Evolutionary conservation across 768 basidiomycete species (phyloP), one percentile per base, ranked within the genome.

Genomic region (Boletus huronensis): DNA sequence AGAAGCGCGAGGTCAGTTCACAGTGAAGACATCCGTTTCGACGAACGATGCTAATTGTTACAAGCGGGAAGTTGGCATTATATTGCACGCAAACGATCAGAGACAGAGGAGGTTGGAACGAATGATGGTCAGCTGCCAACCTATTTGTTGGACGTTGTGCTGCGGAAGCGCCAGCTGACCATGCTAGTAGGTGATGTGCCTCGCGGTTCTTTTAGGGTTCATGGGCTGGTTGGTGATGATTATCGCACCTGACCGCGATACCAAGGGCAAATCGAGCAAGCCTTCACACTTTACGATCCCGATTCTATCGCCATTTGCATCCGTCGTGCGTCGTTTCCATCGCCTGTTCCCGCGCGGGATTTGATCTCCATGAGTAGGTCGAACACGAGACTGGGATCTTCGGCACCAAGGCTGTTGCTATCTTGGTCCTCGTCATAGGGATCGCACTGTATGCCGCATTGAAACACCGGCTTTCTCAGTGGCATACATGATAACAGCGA

Each of bases 281-380:
- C 54, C 84, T 1, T 74, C 79, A 1, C 88, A 89, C 64, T 88
- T 88, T 65, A 90, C 88, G 0, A 85, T 90, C 23, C 87, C 88
- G 5, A 83, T 90, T 4, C 67, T 90, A 17, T 90, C 88, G 0
- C 88, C 88, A 0, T 90, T 90, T 60, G 80, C 87, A 2, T 88
- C 87, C 10, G 88, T 90, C 64, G 88, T 90, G 23, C 29, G 69
- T 55, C 7, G 38, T 43, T 42, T 50, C 19, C 14, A 3, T 21
- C 14, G 36, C 31, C 38, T 40, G 41, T 52, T 44, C 29, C 43
- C 54, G 38, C 6, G 34, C 29, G 28, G 36, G 14, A 40, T 48
- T 35, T 47, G 34, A 66, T 48, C 25, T 10, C 52, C 31, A 19
- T 48, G 43, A 8, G 11, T 32, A 90, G 88, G 79, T 87, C n/a